Evolutionary conservation across 2,329 filamentous ascomycete genomes (phyloP).

Genomic region (Aspergillus persii): DNA sequence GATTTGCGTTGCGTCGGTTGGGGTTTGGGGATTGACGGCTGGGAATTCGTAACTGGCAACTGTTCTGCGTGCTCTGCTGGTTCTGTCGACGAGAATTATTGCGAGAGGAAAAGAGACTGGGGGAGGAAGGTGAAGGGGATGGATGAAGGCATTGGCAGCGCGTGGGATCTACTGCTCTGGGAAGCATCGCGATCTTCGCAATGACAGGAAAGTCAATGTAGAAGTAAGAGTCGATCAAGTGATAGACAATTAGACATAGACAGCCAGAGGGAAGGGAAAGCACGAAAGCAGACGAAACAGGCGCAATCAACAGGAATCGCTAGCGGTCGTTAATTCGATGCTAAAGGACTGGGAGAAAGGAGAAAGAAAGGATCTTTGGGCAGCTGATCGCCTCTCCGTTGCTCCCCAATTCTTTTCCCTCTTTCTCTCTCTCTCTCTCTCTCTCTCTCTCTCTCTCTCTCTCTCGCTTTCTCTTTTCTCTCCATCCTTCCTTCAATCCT

Average conservation of each 20-base stretch:
- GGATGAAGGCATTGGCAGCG: too few species aligned
- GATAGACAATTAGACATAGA: not conserved
- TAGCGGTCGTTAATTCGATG: not conserved
- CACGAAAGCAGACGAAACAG: not conserved
- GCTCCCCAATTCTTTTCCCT: slow-evolving; percentile 7
- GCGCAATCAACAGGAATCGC: not conserved
- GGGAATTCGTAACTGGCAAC: too few species aligned
- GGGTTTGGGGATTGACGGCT: too few species aligned
- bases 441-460: slow-evolving; percentile 1
- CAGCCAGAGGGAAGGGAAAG: not conserved
- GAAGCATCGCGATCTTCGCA: too few species aligned
- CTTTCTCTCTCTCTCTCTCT: slow-evolving; percentile 7
- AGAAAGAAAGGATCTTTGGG: not conserved
- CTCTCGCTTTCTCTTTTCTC: not conserved
- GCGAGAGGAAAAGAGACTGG: too few species aligned
- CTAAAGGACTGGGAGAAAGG: not conserved
- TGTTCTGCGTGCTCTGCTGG: too few species aligned
- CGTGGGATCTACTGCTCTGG: too few species aligned
- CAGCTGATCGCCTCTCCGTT: slow-evolving; percentile 2
- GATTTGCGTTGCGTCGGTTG: not conserved
- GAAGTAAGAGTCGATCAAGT: too few species aligned
- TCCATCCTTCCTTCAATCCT: not conserved
- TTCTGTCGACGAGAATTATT: too few species aligned
- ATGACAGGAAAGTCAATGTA: too few species aligned
- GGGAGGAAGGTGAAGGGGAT: too few species aligned